Evolutionary conservation across 345 rosid species (phyloP), one percentile per base, ranked within the genome.

Genomic region (Dimocarpus longan): DNA sequence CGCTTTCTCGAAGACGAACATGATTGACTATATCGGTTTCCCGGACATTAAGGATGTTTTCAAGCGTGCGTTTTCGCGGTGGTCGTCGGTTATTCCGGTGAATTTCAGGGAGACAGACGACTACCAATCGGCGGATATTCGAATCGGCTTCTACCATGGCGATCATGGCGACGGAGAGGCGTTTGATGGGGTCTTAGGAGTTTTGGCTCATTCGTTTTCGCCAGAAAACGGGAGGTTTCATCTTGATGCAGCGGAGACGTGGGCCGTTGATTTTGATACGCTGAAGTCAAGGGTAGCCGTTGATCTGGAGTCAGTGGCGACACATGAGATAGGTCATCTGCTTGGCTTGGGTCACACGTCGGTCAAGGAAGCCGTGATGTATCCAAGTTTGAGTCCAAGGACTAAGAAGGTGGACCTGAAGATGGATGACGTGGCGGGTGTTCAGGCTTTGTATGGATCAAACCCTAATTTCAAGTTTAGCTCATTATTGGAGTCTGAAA

Each of bases 271-370:
- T 46, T 88, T 91, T n/a, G 82, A 75, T 19, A 70, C 64, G 60
- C 87, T 65, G 44, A 86, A 80, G 77, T 93, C 95, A 6, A 85
- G 32, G 74, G 87, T 43, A 56, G 98, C 97, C 2, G 88, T 95
- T 75, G 97, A 95, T 59, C 84, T 95, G 88, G 99, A 95, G 54
- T 93, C 99, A 3, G 99, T 95, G 82, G 99, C 93, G 12, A 94
- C 93, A 2, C 99, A 95, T 70, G 99, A 95, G 88, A 95, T 95
- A 8, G 98, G 99, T 65, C 99, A 95, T 74, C 77, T 94, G 22
- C 83, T 96, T 5, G 98, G 99, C 5, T 79, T 96, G 81, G 98
- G 88, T 28, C 99, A 96, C 79, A 83, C 93, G 18, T 87, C 97
- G 70, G 88, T 85, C 0, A 89, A 89, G 59, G 93, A 91, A 39